phyloP scores from a whole-genome alignment of 345 rosid species.

The Eucalyptus marginata region DNA sequence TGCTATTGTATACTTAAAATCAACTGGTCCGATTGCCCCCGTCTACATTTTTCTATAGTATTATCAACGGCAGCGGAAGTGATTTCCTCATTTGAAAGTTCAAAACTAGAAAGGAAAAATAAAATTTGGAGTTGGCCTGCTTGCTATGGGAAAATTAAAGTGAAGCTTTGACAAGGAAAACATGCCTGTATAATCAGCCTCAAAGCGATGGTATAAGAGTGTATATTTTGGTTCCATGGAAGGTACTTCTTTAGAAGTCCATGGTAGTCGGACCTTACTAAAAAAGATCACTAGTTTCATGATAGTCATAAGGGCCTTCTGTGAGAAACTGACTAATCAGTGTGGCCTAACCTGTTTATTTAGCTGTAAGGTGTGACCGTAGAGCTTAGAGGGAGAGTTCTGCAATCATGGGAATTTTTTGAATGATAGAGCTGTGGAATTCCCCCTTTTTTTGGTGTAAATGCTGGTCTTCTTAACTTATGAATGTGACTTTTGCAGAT shows the following conservation, averaged over 20 bases:
- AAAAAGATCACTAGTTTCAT: neutral
- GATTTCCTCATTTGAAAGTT: neutral
- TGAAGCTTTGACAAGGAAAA: neutral
- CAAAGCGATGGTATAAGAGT: neutral
- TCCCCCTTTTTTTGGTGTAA: neutral
- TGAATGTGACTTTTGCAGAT: conserved; percentile 27
- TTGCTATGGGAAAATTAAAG: neutral
- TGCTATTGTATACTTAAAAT: neutral
- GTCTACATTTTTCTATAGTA: neutral
- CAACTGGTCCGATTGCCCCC: neutral
- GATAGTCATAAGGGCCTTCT: neutral
- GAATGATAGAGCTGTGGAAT: neutral
- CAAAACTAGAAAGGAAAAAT: neutral
- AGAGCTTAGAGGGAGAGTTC: neutral
- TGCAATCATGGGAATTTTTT: neutral
- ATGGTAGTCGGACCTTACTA: neutral
- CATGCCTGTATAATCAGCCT: neutral
- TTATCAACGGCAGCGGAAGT: neutral
- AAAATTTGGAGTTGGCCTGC: neutral
- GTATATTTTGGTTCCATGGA: neutral
- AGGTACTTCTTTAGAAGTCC: neutral
- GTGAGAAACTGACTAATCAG: neutral
- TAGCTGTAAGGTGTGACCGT: neutral
- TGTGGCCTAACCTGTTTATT: neutral
- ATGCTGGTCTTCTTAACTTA: neutral